Percentiles rank a stretch among this genome's conserved stretches.
These are phyloP conservation scores for Meripilus lineatus DNA, from an alignment of 1,284 basidiomycete species.

Conservation along the genomic window DNA sequence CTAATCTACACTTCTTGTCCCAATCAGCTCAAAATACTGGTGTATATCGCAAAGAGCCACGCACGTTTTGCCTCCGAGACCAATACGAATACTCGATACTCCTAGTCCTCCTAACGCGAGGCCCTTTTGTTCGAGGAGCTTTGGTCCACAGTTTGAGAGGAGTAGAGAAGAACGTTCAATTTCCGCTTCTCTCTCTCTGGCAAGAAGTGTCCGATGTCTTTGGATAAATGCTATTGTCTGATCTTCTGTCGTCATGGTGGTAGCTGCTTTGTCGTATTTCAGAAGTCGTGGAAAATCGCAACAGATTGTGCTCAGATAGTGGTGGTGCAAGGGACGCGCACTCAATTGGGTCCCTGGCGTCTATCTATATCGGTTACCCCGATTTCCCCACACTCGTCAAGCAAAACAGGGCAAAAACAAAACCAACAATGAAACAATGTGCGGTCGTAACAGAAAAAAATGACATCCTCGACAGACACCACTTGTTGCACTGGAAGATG, in stretches of 20 bases:
- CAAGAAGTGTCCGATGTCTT: slow-evolving; percentile 65
- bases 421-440: no score
- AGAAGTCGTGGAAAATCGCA: no score
- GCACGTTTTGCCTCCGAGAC: slow-evolving; percentile 89
- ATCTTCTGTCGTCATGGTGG: slow-evolving; percentile 30
- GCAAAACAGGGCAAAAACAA: background rate
- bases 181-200: slow-evolving; percentile 76
- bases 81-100: slow-evolving; percentile 67
- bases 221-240: slow-evolving; percentile 61
- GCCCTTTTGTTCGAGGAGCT: slow-evolving; percentile 84
- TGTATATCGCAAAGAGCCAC: slow-evolving; percentile 17
- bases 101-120: slow-evolving; percentile 75
- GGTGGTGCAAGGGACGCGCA: no score
- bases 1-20: slow-evolving; percentile 50
- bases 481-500: no score
- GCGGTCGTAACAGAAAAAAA: no score
- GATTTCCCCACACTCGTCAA: no score
- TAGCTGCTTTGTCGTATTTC: slow-evolving; percentile 6
- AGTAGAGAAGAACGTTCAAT: slow-evolving; percentile 78
- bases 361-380: no score
- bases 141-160: slow-evolving; percentile 80
- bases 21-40: slow-evolving; percentile 7
- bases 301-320: no score
- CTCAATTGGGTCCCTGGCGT: no score
- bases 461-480: no score